A percentile compares a stretch with the other conserved stretches of the same genome.
Conservation (phyloP, 768 basidiomycete genomes). For the Amanita thiersii region DNA sequence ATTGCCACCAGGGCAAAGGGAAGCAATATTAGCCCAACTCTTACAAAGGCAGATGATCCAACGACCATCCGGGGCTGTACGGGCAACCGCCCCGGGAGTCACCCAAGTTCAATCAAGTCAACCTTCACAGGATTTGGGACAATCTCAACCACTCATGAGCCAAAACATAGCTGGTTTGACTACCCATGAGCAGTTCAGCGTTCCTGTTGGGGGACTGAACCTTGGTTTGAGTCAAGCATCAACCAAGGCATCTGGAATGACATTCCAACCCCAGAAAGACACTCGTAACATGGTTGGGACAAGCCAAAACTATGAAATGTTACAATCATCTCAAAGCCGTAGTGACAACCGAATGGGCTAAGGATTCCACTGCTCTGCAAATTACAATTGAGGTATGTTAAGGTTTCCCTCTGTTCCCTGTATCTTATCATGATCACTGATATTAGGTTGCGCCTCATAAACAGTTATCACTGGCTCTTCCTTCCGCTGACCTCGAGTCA, state of each 20-base stretch:
- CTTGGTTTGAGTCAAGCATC: no score
- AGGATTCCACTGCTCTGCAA: neutral
- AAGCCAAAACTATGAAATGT: no score
- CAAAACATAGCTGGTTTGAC: neutral
- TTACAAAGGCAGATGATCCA: slow-evolving; percentile 4
- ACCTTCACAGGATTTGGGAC: neutral
- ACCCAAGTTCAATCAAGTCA: neutral
- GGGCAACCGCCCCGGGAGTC: neutral
- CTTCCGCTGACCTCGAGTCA: slow-evolving; percentile 46
- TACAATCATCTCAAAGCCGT: no score
- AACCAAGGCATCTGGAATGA: no score
- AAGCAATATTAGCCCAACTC: slow-evolving; percentile 9
- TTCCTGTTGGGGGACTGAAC: no score
- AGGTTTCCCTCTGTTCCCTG: slow-evolving; percentile 65
- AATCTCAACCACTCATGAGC: slow-evolving; percentile 1
- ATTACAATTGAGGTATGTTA: slow-evolving; percentile 32
- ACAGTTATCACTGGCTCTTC: slow-evolving; percentile 73
- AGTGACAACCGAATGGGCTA: no score
- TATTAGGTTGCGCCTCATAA: slow-evolving; percentile 82
- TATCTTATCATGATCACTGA: slow-evolving; percentile 84
- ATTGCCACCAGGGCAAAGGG: slow-evolving; percentile 19
- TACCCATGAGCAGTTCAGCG: neutral
- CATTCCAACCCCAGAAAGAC: no score
- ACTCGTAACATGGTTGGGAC: no score
- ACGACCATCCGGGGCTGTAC: neutral